A percentile compares a stretch with the other conserved stretches of the same genome.
Evolutionary conservation across 75 land plant genomes (phyloP).

Genomic region (Picea sitchensis): DNA sequence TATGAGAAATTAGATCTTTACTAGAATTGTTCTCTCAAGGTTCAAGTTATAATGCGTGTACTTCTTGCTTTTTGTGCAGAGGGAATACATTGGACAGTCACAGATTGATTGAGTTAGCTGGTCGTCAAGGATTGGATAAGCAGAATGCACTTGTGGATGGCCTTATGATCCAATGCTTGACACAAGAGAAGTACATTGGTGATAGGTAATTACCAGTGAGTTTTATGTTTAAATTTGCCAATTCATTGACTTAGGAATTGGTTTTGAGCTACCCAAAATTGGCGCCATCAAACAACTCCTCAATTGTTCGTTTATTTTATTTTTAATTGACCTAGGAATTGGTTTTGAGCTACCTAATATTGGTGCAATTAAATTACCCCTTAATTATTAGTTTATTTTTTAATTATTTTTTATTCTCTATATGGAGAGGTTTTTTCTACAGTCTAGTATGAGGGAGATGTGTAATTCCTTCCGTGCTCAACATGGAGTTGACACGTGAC

Average conservation of each 20-base stretch:
- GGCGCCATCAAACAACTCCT: too few species aligned
- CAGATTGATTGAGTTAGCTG: constrained; percentile 40
- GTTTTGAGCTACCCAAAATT: too few species aligned
- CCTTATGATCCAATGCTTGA: constrained; percentile 29
- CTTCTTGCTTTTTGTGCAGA: constrained; percentile 12
- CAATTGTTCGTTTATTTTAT: too few species aligned
- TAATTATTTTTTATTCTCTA: too few species aligned
- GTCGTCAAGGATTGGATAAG: constrained; percentile 30
- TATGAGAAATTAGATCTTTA: neutral
- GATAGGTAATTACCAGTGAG: constrained; percentile 17
- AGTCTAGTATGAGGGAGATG: too few species aligned
- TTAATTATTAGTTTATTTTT: too few species aligned
- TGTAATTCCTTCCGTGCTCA: too few species aligned
- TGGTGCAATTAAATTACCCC: too few species aligned
- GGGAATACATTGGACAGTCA: constrained; percentile 44
- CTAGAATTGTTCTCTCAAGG: neutral
- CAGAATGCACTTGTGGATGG: constrained; percentile 37
- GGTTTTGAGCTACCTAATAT: too few species aligned
- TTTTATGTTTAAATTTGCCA: neutral
- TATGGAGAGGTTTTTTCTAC: too few species aligned
- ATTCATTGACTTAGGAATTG: neutral
- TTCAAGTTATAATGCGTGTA: neutral
- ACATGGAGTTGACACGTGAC: too few species aligned
- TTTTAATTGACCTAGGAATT: too few species aligned
- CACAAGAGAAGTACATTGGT: constrained; percentile 39